These are phyloP conservation scores for Lactifluus piperatus DNA, from an alignment of 768 basidiomycete species.

Conservation along the genomic window DNA sequence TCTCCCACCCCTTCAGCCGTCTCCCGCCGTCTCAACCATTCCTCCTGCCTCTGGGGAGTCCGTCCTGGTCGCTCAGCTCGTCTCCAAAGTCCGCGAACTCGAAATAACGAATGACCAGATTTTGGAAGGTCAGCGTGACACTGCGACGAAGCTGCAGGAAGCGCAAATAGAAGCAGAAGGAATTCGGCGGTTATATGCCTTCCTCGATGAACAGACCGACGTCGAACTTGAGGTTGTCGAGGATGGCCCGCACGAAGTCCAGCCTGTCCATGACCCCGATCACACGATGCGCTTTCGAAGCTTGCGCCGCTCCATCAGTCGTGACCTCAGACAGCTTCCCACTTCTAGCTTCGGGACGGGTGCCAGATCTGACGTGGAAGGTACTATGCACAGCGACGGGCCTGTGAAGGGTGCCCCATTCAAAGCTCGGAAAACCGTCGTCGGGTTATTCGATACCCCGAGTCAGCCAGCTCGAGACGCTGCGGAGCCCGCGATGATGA, in stretches of 20 bases:
- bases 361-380: slow-evolving; percentile 23
- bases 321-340: slow-evolving; percentile 24
- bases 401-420: slow-evolving; percentile 2
- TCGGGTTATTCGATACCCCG: slow-evolving; percentile 49
- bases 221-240: slow-evolving; percentile 40
- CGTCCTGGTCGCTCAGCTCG: slow-evolving; percentile 56
- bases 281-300: slow-evolving; percentile 43
- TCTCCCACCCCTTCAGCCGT: slow-evolving; percentile 20
- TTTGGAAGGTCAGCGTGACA: slow-evolving; percentile 52
- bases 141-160: slow-evolving; percentile 49
- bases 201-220: slow-evolving; percentile 45
- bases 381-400: slow-evolving; percentile 22
- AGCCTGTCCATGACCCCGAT: slow-evolving; percentile 25
- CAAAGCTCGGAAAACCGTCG: slow-evolving; percentile 43
- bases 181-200: slow-evolving; percentile 64
- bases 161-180: slow-evolving; percentile 66
- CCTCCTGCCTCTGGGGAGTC: slow-evolving; percentile 25
- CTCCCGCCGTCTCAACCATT: background rate
- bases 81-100: slow-evolving; percentile 67
- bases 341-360: slow-evolving; percentile 20
- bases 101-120: slow-evolving; percentile 67
- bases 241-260: slow-evolving; percentile 27
- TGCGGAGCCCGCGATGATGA: background rate
- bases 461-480: slow-evolving; percentile 8
- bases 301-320: slow-evolving; percentile 36